phyloP scores from a whole-genome alignment of 257 asterid species.

The Prunella vulgaris region DNA sequence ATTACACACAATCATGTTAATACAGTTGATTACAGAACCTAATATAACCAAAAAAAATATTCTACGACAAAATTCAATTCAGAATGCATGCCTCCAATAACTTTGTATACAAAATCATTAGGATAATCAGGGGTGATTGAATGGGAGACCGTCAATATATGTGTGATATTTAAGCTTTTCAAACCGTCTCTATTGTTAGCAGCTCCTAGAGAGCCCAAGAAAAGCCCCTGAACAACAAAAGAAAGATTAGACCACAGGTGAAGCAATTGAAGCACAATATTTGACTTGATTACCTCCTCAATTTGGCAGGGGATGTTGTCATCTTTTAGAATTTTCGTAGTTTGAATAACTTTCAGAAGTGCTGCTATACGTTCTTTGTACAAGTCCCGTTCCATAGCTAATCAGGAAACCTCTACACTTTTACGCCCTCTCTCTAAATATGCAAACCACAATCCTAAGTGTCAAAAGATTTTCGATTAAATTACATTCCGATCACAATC shows the following conservation, averaged over 20 bases:
- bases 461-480: neutral
- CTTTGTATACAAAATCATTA: conserved; percentile 66
- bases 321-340: conserved; percentile 33
- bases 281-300: conserved; percentile 57
- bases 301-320: conserved; percentile 67
- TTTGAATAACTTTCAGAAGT: conserved; percentile 38
- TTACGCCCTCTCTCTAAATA: too few species aligned
- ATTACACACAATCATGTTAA: neutral
- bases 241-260: neutral
- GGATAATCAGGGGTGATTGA: conserved; percentile 46
- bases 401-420: too few species aligned
- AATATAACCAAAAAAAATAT: neutral
- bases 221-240: conserved; percentile 62
- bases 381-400: conserved; percentile 40
- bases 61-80: neutral
- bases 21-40: neutral
- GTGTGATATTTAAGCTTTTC: conserved; percentile 64
- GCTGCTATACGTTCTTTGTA: conserved; percentile 40
- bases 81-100: conserved; percentile 39
- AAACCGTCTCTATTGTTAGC: conserved; percentile 53
- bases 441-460: conserved; percentile 6
- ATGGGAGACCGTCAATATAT: conserved; percentile 61
- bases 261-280: neutral
- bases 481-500: neutral
- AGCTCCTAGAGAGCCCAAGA: conserved; percentile 87